Conservation (phyloP, 164 flowering plant species). For the Litsea cubeba region DNA sequence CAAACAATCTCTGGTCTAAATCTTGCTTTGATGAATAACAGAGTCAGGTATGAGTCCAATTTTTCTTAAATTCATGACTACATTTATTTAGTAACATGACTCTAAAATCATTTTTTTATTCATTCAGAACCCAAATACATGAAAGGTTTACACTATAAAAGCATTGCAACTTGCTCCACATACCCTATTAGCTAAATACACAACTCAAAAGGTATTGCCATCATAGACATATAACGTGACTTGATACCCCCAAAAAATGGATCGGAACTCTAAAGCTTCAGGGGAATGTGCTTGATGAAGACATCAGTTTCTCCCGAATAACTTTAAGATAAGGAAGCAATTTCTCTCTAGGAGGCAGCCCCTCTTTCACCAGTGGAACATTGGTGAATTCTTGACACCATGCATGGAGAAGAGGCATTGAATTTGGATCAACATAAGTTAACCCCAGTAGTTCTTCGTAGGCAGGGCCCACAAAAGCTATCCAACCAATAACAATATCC, state of each 20-base stretch:
- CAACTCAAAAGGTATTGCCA: too few species aligned
- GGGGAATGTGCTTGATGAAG: neutral
- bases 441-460: neutral
- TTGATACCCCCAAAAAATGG: neutral
- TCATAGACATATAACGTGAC: too few species aligned
- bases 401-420: constrained; percentile 4
- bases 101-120: too few species aligned
- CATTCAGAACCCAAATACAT: too few species aligned
- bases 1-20: too few species aligned
- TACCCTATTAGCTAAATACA: too few species aligned
- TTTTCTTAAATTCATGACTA: too few species aligned
- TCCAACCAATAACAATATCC: constrained; percentile 6
- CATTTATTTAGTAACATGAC: too few species aligned
- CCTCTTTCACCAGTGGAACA: constrained; percentile 8
- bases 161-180: too few species aligned
- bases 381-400: constrained; percentile 7
- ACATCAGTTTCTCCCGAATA: neutral
- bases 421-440: constrained; percentile 4
- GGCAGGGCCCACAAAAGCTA: neutral
- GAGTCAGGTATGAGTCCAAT: too few species aligned
- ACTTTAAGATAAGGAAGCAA: neutral
- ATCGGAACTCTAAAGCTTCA: neutral
- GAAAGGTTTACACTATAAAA: too few species aligned
- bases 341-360: constrained; percentile 7
- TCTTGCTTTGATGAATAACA: too few species aligned